A percentile compares a stretch with the other conserved stretches of the same genome.
Evolutionary conservation across 2,329 filamentous ascomycete species (phyloP).

Genomic region (Monosporascus sp.): DNA sequence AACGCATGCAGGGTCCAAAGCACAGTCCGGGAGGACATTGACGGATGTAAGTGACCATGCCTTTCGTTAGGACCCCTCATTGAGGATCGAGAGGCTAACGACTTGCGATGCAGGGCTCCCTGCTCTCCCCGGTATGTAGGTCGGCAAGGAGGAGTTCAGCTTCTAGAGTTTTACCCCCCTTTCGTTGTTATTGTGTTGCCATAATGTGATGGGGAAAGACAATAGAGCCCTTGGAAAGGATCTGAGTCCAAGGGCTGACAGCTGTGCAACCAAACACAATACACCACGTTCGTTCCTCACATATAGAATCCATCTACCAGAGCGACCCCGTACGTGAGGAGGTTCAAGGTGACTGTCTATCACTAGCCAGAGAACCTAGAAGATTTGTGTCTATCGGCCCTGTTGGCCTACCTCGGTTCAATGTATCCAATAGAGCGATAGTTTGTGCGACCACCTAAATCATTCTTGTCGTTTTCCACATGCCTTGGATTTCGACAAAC

Average conservation of each 20-base stretch:
- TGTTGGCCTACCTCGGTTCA: no score
- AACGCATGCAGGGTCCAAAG: slow-evolving; percentile 19
- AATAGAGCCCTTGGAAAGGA: not conserved
- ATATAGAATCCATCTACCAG: not conserved
- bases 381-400: no score
- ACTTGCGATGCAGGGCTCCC: slow-evolving; percentile 13
- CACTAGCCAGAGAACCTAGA: no score
- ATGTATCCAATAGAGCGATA: no score
- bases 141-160: not conserved
- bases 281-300: not conserved
- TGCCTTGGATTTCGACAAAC: no score
- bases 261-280: not conserved
- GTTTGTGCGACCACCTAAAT: no score
- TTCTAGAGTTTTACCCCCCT: not conserved
- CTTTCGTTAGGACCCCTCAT: not conserved
- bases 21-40: slow-evolving; percentile 19
- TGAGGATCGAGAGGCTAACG: slow-evolving; percentile 2
- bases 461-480: no score
- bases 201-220: not conserved
- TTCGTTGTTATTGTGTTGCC: slow-evolving; percentile 10
- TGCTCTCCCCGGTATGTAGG: slow-evolving; percentile 15
- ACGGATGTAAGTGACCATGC: slow-evolving; percentile 16
- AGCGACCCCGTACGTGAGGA: not conserved
- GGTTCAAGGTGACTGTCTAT: no score
- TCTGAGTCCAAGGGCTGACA: not conserved